Percentiles rank a stretch among this genome's conserved stretches.
Evolutionary conservation across 1,284 basidiomycete genomes (phyloP).

Genomic region (Veloboletus limbatus): DNA sequence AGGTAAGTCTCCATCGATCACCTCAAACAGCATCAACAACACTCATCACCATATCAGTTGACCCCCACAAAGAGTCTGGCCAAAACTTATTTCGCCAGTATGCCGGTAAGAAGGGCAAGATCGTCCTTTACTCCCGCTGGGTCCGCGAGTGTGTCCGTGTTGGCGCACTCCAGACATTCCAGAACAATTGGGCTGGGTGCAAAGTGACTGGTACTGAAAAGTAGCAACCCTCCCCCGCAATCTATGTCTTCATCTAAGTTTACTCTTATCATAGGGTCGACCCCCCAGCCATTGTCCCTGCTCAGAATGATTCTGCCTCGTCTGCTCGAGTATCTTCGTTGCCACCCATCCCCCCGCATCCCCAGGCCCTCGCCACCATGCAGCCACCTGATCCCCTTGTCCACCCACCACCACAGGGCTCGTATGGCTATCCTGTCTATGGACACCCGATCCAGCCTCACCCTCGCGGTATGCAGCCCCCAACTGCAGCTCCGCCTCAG

Average conservation of each 20-base stretch:
- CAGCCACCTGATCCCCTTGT: slow-evolving; percentile 31
- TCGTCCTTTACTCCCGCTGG: slow-evolving; percentile 70
- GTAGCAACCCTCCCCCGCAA: slow-evolving; percentile 39
- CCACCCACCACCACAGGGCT: slow-evolving; percentile 32
- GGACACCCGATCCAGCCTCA: slow-evolving; percentile 40
- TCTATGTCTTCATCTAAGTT: slow-evolving; percentile 8
- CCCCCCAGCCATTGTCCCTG: slow-evolving; percentile 33
- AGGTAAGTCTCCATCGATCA: slow-evolving; percentile 46
- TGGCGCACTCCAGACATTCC: slow-evolving; percentile 66
- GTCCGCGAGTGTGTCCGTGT: slow-evolving; percentile 68
- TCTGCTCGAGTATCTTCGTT: slow-evolving; percentile 26
- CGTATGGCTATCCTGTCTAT: slow-evolving; percentile 50
- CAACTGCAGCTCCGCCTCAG: slow-evolving; percentile 48
- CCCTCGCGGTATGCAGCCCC: slow-evolving; percentile 45
- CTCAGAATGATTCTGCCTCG: slow-evolving; percentile 32
- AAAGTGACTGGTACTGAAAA: slow-evolving; percentile 73
- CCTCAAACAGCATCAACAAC: slow-evolving; percentile 8
- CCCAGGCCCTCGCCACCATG: slow-evolving; percentile 31
- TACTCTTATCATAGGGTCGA: slow-evolving; percentile 25
- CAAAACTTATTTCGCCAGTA: slow-evolving; percentile 77
- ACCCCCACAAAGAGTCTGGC: slow-evolving; percentile 73
- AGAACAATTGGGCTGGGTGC: slow-evolving; percentile 72
- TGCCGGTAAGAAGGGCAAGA: slow-evolving; percentile 70
- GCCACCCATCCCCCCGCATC: slow-evolving; percentile 32
- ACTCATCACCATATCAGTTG: slow-evolving; percentile 29